Percentiles rank a stretch among this genome's conserved stretches.
Evolutionary conservation across 768 basidiomycete species (phyloP).

Genomic region (Lentinula sp.): DNA sequence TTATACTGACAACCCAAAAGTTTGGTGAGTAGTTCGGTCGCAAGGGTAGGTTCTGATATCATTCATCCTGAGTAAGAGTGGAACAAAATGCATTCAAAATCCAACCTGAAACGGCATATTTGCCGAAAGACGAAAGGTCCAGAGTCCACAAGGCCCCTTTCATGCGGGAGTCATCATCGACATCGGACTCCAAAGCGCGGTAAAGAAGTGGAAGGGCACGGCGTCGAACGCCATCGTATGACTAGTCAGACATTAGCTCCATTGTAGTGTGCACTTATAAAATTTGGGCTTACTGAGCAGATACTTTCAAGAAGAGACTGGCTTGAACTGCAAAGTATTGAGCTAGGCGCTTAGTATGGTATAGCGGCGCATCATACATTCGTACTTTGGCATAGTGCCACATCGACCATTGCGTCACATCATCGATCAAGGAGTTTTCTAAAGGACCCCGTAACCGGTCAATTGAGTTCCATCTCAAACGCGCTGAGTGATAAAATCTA

Average conservation of each 20-base stretch:
- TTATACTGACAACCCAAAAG: slow-evolving; percentile 76
- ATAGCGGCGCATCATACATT: slow-evolving; percentile 24
- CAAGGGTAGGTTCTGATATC: slow-evolving; percentile 53
- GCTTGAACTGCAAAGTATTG: slow-evolving; percentile 26
- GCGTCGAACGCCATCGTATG: slow-evolving; percentile 62
- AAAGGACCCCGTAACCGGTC: slow-evolving; percentile 55
- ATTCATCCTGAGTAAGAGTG: slow-evolving; percentile 1
- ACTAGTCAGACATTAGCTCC: slow-evolving; percentile 24
- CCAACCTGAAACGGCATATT: slow-evolving; percentile 44
- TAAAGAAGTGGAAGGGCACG: slow-evolving; percentile 59
- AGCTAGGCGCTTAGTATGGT: background rate
- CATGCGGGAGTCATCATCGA: slow-evolving; percentile 86
- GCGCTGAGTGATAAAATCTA: slow-evolving; percentile 61
- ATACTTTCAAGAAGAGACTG: slow-evolving; percentile 45
- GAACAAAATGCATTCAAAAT: background rate
- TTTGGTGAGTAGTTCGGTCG: slow-evolving; percentile 49
- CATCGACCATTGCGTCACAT: slow-evolving; percentile 68
- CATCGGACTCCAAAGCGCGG: slow-evolving; percentile 54
- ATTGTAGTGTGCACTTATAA: background rate
- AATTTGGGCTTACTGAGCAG: slow-evolving; percentile 35
- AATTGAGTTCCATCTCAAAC: slow-evolving; percentile 69
- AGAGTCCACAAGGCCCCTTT: slow-evolving; percentile 86
- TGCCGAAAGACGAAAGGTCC: slow-evolving; percentile 58
- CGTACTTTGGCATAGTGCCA: slow-evolving; percentile 63
- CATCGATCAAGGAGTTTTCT: slow-evolving; percentile 63